Evolutionary conservation across 257 asterid species (phyloP), one percentile per base, ranked within the genome.

Genomic region (Buddleja alternifolia): DNA sequence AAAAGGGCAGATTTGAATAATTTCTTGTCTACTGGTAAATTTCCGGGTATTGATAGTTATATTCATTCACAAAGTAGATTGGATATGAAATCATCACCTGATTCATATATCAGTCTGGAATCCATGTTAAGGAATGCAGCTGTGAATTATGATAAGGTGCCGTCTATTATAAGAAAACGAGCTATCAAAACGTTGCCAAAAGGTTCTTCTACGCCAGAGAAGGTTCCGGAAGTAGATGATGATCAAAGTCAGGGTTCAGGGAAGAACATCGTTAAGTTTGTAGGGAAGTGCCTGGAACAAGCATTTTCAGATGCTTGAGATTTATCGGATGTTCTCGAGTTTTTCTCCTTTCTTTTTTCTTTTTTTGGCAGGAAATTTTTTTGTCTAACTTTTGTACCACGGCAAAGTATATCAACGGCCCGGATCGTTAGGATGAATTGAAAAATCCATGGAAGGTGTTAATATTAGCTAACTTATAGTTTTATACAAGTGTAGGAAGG

Each of bases 111-210:
- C 47, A 65, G 74, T 42, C 68, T 69, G 0, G 34, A 14, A 25
- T 44, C 82, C 19, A 48, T 68, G 9, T 34, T 77, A 50, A 80
- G 70, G 77, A 72, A 15, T 7, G 78, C 80, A 14, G 86, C 83
- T 8, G 36, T 25, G 78, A 82, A 44, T 57, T 85, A 55, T 8
- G 56, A 61, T 2, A 72, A 74, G 4, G 44, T 39, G 25, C 86
- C 85, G 0, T 75, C 85, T n/a, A 85, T 82, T 10, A 75, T 85
- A 25, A 79, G 87, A 55, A 82, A 63, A 54, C 73, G 75, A 4
- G 47, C 66, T 16, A 21, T 58, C 20, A 67, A 42, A 21, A 14
- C 25, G 4, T 55, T 55, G 65, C 59, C 45, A 34, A 47, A 46
- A 12, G 66, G 54, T 7, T 36, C 42, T 21, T 42, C 71, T 57